Base-by-base conservation (phyloP, 2,329 filamentous ascomycete species). In the Monilinia vaccinii-corymbosi region DNA sequence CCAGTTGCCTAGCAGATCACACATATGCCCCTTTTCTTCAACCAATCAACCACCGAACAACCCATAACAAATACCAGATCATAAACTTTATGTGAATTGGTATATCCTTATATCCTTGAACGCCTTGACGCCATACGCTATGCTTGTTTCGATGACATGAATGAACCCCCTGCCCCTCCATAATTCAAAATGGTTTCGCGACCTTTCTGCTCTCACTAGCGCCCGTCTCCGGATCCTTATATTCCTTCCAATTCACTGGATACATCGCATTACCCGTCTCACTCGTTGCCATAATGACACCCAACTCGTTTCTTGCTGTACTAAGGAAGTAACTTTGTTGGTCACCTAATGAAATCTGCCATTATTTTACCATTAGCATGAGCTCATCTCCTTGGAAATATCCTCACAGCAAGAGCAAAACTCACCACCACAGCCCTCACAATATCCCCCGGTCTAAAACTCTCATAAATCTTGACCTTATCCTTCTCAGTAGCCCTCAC, bases 401-500 rank as follows among this genome's bases (percentile, higher is more conserved):
- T 21, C 7, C 6, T 2, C 21, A n/a, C 2, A 28, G 62, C 49
- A 46, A 57, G 28, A 34, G 55, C 34, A n/a, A 42, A 42, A 62
- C 59, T 60, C 69, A 91, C 87, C 70, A 99, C 91, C 60, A 87
- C 82, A 5, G 91, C 94, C 55, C 90, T 78, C 56, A 99, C 89
- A 65, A 97, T 85, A 76, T 99, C 94, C 0, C 94, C 94, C 0
- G 95, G 92, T 65, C 91, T 82, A 72, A 97, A 97, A 69, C 87
- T 89, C 73, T 96, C 91, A 66, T 90, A 87, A 64, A 97, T 89
- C 72, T 88, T 90, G 47, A 97, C 90, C 67, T 90, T 89, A 72
- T 97, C 94, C 76, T 97, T 96, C 76, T 99, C 94, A 21, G 94
- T 96, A 3, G 91, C 91, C 60, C 94, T 82, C 38, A 99, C 90